phyloP scores from a whole-genome alignment of 1,284 basidiomycete species.

The Trichosporon coremiiforme region DNA sequence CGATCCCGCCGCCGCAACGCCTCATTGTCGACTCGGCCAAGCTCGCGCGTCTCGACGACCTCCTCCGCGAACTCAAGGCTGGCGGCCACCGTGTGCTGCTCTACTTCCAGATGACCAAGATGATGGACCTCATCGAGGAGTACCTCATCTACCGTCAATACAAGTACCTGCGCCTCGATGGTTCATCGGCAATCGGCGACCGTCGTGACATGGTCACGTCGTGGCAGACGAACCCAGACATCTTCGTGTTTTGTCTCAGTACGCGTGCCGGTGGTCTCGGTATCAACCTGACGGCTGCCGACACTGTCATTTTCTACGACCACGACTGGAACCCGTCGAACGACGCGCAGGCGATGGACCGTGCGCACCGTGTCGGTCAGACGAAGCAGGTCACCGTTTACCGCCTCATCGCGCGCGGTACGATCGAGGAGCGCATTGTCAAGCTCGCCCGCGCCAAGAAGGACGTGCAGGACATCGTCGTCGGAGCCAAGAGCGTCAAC shows the following conservation, averaged over 20 bases:
- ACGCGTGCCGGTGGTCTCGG: constrained; percentile 96
- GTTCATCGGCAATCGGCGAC: constrained; percentile 92
- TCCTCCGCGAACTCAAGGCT: constrained; percentile 89
- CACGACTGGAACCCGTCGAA: constrained; percentile 99
- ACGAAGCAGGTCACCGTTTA: constrained; percentile 99
- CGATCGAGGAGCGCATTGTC: constrained; percentile 98
- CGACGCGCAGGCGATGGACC: constrained; percentile 99
- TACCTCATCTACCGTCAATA: constrained; percentile 97
- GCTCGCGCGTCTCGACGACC: constrained; percentile 81
- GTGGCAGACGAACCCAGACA: constrained; percentile 96
- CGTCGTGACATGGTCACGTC: constrained; percentile 98
- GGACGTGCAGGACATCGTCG: constrained; percentile 98
- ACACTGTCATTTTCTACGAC: constrained; percentile 98
- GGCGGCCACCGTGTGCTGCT: constrained; percentile 93
- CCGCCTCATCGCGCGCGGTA: constrained; percentile 85
- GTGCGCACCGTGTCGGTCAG: constrained; percentile 97
- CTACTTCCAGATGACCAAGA: constrained; percentile 99
- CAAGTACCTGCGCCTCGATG: constrained; percentile 95
- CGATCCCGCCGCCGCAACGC: constrained; percentile 91
- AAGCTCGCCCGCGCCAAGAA: constrained; percentile 93
- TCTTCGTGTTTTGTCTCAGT: constrained; percentile 93
- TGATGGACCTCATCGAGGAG: constrained; percentile 99
- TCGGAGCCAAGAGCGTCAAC: constrained; percentile 91
- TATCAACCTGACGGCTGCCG: constrained; percentile 97
- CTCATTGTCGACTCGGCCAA: constrained; percentile 97